Base-by-base conservation (phyloP, 2,329 filamentous ascomycete genomes). In the Teratosphaeria pseudoeucalypti region DNA sequence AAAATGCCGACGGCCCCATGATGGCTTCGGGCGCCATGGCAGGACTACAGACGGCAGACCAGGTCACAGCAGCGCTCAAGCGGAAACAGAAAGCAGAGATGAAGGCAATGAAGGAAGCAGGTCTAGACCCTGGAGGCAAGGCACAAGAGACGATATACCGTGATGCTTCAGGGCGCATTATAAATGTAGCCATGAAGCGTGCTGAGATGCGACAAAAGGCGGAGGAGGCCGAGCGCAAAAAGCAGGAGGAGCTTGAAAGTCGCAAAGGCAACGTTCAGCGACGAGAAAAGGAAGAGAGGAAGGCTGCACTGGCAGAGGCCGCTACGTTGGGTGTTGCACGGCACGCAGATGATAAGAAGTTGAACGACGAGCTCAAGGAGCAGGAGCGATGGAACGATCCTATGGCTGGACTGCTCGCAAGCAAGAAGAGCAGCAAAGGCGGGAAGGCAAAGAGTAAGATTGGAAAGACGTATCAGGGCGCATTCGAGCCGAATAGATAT, bases 1-100 rank as follows among this genome's bases (percentile, higher is more conserved):
- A 79, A 16, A 81, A 81, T 34, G 77, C 78, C 62, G 67, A 77
- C 67, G 65, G 80, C 64, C 68, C 74, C n/a, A 84, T 84, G 65
- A 96, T 96, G 90, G 88, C 89, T 61, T 90, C 91, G 63, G 94
- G 94, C 19, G 91, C 89, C 2, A 84, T 88, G 68, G 92, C 91
- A 0, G 94, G 94, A 1, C 78, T 99, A 14, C 94, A 99, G 74
- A 90, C 84, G 1, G 92, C 90, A 0, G 85, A 84, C 1, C 82
- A 92, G 43, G 90, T 96, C 32, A 72, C 75, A 1, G 75, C 75
- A 26, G 76, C 75, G 29, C 67, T 79, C 23, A 85, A 82, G 66
- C 82, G 83, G 69, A 85, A 88, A 16, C 84, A 86, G 64, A 82
- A 80, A 12, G 83, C 86, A 65, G 87, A 91, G 67, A 76, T 75